These are phyloP conservation scores for Lactarius trivialis DNA, from an alignment of 768 basidiomycete genomes.

Conservation along the genomic window DNA sequence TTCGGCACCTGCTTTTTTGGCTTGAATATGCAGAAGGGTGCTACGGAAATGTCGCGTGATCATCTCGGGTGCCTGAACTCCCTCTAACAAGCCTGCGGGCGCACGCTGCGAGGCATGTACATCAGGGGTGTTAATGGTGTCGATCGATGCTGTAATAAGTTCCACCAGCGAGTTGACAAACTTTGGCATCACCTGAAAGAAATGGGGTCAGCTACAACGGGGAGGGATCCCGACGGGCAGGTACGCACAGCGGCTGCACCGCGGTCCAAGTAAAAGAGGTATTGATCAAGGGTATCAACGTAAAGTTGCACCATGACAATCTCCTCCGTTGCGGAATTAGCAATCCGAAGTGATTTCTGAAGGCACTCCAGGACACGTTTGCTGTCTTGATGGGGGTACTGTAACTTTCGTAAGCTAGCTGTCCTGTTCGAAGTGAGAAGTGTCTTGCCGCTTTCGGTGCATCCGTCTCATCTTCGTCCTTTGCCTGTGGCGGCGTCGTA, in stretches of 20 bases:
- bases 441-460: constrained; percentile 29
- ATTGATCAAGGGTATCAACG: constrained; percentile 92
- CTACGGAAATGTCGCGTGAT: constrained; percentile 91
- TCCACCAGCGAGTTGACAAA: constrained; percentile 96
- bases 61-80: constrained; percentile 89
- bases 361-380: constrained; percentile 97
- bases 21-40: constrained; percentile 76
- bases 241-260: constrained; percentile 80
- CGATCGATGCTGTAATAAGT: constrained; percentile 90
- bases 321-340: constrained; percentile 94
- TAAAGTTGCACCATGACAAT: constrained; percentile 95
- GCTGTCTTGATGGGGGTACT: constrained; percentile 90
- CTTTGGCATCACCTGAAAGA: constrained; percentile 79
- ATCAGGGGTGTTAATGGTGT: constrained; percentile 81
- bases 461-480: constrained; percentile 38
- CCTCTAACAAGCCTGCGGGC: constrained; percentile 85
- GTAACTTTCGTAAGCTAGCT: constrained; percentile 5
- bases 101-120: constrained; percentile 85
- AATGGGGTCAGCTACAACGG: background rate
- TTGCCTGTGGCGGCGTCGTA: constrained; percentile 31
- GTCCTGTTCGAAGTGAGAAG: background rate
- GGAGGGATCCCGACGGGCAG: background rate
- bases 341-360: constrained; percentile 93
- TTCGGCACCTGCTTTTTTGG: constrained; percentile 53
- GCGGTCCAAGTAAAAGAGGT: constrained; percentile 92